phyloP scores from a whole-genome alignment of 148 eudicot genomes.

The Heliosperma pusillum region DNA sequence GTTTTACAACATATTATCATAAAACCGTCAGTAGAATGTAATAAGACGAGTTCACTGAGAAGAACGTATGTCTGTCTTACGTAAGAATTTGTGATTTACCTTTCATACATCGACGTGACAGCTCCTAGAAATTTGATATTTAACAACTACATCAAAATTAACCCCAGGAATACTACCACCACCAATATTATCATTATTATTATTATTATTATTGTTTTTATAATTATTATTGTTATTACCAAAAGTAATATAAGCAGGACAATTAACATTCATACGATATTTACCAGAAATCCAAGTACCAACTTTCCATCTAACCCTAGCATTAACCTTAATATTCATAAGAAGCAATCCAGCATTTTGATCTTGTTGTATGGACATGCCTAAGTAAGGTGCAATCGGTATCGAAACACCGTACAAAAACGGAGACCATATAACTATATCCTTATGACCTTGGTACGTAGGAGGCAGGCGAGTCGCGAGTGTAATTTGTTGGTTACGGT shows the following conservation, averaged over 20 bases:
- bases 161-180: background rate
- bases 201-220: background rate
- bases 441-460: slow-evolving; percentile 40
- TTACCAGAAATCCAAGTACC: slow-evolving; percentile 41
- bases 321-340: slow-evolving; percentile 36
- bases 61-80: no score
- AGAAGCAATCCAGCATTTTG: slow-evolving; percentile 31
- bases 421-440: slow-evolving; percentile 40
- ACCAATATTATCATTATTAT: background rate
- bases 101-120: slow-evolving; percentile 32
- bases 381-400: slow-evolving; percentile 36
- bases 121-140: slow-evolving; percentile 27
- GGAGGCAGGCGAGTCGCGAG: slow-evolving; percentile 34
- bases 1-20: no score
- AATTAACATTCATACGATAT: slow-evolving; percentile 39
- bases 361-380: slow-evolving; percentile 21
- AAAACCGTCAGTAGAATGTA: background rate
- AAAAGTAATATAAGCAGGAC: slow-evolving; percentile 38
- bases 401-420: slow-evolving; percentile 33
- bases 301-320: slow-evolving; percentile 38
- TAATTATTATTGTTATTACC: no score
- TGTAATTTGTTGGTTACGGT: slow-evolving; percentile 42
- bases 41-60: no score
- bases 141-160: slow-evolving; percentile 14
- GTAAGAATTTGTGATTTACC: background rate